A percentile compares a stretch with the other conserved stretches of the same genome.
Conservation (phyloP, 78 protist genomes). For the Dictyostelium purpureum region DNA sequence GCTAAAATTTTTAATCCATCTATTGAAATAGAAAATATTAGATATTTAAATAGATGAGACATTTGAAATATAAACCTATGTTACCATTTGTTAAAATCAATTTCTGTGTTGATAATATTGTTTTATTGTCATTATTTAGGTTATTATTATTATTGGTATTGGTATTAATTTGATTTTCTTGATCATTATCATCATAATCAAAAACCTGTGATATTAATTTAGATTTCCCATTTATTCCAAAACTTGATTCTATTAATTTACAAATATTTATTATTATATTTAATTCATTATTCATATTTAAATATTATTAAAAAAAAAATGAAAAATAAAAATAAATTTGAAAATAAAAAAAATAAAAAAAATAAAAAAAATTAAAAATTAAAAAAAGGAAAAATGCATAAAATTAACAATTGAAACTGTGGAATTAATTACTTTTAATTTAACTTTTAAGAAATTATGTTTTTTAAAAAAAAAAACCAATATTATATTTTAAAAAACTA, state of each 20-base stretch:
- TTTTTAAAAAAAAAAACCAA: too few relatives aligned
- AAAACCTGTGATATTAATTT: conserved; percentile 17
- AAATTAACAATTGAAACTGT: not conserved
- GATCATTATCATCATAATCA: not conserved
- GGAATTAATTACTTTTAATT: too few relatives aligned
- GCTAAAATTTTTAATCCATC: conserved; percentile 14
- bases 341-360: not conserved
- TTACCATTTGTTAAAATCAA: conserved; percentile 45
- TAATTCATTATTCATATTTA: not conserved
- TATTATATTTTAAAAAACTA: too few relatives aligned
- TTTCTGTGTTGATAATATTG: conserved; percentile 1
- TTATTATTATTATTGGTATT: not conserved
- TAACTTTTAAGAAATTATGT: too few relatives aligned
- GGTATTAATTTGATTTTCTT: not conserved
- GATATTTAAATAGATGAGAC: not conserved
- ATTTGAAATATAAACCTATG: too few relatives aligned
- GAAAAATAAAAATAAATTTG: not conserved
- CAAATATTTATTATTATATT: not conserved
- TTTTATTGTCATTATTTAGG: not conserved
- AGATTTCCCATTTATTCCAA: not conserved
- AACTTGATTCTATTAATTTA: not conserved
- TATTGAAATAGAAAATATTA: not conserved
- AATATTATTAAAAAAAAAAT: not conserved
- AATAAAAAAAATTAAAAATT: not conserved
- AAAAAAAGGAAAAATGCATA: not conserved